Conservation (phyloP, 768 basidiomycete genomes). For the Leccinum uliginosum region DNA sequence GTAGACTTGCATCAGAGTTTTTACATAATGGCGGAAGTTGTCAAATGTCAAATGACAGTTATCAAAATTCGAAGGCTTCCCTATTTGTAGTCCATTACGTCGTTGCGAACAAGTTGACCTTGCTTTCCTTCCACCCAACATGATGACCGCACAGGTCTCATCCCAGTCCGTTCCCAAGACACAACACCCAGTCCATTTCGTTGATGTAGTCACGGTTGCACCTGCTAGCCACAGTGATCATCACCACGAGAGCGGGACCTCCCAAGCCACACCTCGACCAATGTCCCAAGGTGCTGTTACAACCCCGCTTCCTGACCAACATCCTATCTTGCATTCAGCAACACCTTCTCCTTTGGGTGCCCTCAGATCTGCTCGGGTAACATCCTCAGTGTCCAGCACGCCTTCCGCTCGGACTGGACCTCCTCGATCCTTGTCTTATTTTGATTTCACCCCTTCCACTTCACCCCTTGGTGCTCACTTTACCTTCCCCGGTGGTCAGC, state of each 20-base stretch:
- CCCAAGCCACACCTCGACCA: background rate
- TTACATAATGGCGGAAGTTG: too few relatives aligned
- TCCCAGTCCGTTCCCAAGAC: background rate
- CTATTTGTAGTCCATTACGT: background rate
- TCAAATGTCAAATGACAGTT: background rate
- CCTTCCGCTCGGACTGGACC: constrained; percentile 70
- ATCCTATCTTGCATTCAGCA: constrained; percentile 14
- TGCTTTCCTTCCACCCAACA: background rate
- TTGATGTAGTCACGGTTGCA: constrained; percentile 6
- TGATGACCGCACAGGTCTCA: constrained; percentile 6
- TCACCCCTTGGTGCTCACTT: constrained; percentile 33
- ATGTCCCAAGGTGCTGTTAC: background rate
- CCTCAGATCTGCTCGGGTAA: constrained; percentile 4
- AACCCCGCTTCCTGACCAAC: constrained; percentile 3
- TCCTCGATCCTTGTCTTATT: constrained; percentile 67
- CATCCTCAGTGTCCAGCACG: constrained; percentile 29
- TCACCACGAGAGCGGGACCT: background rate
- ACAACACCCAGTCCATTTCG: constrained; percentile 2
- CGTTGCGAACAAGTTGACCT: too few relatives aligned
- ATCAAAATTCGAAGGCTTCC: background rate
- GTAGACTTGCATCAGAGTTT: too few relatives aligned
- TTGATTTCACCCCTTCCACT: constrained; percentile 45
- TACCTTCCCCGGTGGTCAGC: constrained; percentile 24
- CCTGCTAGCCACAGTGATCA: background rate
- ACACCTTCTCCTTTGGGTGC: constrained; percentile 7